phyloP scores from a whole-genome alignment of 2,329 filamentous ascomycete species.

The Penicillium fuscoglaucum region DNA sequence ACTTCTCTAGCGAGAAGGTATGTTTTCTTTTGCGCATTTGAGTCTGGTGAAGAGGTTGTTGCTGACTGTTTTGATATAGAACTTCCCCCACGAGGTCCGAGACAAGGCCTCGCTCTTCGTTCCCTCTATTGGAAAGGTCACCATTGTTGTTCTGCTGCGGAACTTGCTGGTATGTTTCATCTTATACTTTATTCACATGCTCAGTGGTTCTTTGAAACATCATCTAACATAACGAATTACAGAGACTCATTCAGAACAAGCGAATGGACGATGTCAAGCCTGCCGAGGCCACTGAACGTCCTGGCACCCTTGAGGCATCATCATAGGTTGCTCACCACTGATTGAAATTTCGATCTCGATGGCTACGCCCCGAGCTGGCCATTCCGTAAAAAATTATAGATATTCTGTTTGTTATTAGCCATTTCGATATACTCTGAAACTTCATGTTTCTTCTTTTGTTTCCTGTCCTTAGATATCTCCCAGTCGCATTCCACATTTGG shows the following conservation, averaged over 20 bases:
- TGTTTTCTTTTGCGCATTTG: slow-evolving; percentile 12
- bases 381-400: slow-evolving; percentile 22
- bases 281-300: slow-evolving; percentile 43
- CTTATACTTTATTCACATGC: neutral
- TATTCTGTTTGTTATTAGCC: slow-evolving; percentile 23
- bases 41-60: neutral
- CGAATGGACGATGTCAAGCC: slow-evolving; percentile 42
- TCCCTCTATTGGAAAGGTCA: slow-evolving; percentile 95
- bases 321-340: slow-evolving; percentile 15
- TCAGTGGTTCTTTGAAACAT: neutral
- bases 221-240: slow-evolving; percentile 17
- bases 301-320: slow-evolving; percentile 42
- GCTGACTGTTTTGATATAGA: slow-evolving; percentile 47
- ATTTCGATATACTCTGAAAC: slow-evolving; percentile 17
- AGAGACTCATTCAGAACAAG: slow-evolving; percentile 48
- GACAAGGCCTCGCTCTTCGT: slow-evolving; percentile 97
- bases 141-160: slow-evolving; percentile 84
- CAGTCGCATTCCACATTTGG: neutral
- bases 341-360: neutral
- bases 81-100: slow-evolving; percentile 87
- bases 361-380: slow-evolving; percentile 7
- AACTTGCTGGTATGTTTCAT: slow-evolving; percentile 74
- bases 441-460: neutral
- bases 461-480: slow-evolving; percentile 8
- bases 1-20: slow-evolving; percentile 88